Base-by-base conservation (phyloP, 257 asterid genomes). In the Penstemon eatonii region DNA sequence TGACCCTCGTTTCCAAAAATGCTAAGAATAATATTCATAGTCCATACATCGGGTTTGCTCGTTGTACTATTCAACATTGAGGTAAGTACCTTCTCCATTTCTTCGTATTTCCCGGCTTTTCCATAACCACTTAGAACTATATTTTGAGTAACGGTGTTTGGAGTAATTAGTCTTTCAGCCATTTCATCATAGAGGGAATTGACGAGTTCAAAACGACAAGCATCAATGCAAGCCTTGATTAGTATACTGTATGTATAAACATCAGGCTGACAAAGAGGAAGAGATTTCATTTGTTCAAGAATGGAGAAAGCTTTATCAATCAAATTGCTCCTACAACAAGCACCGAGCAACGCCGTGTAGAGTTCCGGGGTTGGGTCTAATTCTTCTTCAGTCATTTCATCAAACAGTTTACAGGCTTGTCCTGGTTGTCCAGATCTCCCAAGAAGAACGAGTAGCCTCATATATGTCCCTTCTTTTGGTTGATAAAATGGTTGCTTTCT, bases 401-500 rank as follows among this genome's bases (percentile, higher is more conserved):
- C 90, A 52, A 93, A 90, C 40, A 90, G 88, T 47, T 76, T 82
- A 41, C 77, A 86, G 56, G 96, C 97, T 71, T 78, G 90, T 5
- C 86, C 85, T 5, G 99, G 94, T 62, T 93, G 94, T 50, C 95
- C 98, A 53, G 84, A 79, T 79, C 78, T 88, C 46, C 97, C 97
- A 4, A 93, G 97, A 75, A 93, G 98, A 70, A 86, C 95, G 12
- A 90, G 80, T 60, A 93, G 88, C 83, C 76, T 88, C 96, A 93
- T 83, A 73, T 88, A 90, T n/a, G 98, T 85, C 51, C 95, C 96
- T 75, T 90, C 96, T 73, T 88, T 93, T 5, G 96, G 96, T 25
- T 78, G 86, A 80, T 90, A 93, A 77, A 90, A 93, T 8, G 89
- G 81, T 67, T 90, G 98, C 65, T 65, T 70, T 82, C 69, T 90